Percentiles rank a stretch among this genome's conserved stretches.
These are phyloP conservation scores for Pichia californica DNA, from an alignment of 805 yeast species.

Conservation along the genomic window DNA sequence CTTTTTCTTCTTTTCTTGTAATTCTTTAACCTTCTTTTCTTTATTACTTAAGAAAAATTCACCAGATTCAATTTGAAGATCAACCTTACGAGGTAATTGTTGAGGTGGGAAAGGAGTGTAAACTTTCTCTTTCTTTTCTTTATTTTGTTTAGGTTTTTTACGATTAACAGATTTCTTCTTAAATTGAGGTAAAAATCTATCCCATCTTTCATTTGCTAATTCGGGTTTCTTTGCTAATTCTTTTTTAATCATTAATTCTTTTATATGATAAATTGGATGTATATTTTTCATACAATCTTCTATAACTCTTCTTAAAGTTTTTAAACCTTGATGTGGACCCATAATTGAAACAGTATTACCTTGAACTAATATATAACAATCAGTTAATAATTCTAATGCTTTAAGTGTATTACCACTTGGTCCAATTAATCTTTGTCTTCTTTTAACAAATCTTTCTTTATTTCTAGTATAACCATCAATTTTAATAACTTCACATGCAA, in stretches of 20 bases:
- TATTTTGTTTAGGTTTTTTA: conserved; percentile 70
- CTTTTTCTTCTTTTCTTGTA: conserved; percentile 71
- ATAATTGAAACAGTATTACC: conserved; percentile 95
- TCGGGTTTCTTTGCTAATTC: conserved; percentile 95
- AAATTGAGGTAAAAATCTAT: conserved; percentile 91
- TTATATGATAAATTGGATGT: conserved; percentile 97
- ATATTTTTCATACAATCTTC: conserved; percentile 96
- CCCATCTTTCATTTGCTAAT: conserved; percentile 93
- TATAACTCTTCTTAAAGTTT: conserved; percentile 86
- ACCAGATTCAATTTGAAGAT: conserved; percentile 95
- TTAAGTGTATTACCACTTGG: conserved; percentile 96
- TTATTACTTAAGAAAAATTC: conserved; percentile 89
- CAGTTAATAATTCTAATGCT: conserved; percentile 91
- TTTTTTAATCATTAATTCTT: conserved; percentile 94
- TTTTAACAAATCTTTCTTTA: conserved; percentile 88
- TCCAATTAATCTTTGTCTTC: conserved; percentile 94
- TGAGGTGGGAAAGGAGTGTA: conserved; percentile 99
- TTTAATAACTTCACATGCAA: conserved; percentile 94
- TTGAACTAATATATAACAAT: conserved; percentile 92
- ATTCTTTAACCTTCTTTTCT: conserved; percentile 66
- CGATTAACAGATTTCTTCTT: conserved; percentile 95
- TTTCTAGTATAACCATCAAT: conserved; percentile 85
- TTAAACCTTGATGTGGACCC: conserved; percentile 94
- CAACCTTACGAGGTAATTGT: conserved; percentile 94
- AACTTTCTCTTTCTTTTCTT: conserved; percentile 55